These are phyloP conservation scores for Alternaria sp. DNA, from an alignment of 2,329 filamentous ascomycete genomes.

Conservation along the genomic window DNA sequence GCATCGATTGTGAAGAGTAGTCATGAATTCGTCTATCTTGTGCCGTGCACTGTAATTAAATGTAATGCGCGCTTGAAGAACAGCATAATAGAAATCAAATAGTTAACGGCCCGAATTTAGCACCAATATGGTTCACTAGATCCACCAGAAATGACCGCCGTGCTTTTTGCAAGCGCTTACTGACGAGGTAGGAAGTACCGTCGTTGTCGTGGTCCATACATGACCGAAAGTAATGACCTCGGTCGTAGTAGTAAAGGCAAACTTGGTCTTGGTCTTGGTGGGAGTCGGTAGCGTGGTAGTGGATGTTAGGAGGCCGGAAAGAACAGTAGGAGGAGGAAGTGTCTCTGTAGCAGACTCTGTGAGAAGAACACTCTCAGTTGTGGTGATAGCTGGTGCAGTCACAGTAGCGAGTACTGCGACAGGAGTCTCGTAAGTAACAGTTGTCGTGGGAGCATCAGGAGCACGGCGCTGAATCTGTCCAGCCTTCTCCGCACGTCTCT, in stretches of 20 bases:
- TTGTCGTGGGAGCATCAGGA: slow-evolving; percentile 45
- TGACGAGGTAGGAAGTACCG: slow-evolving; percentile 45
- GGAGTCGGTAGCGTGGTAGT: slow-evolving; percentile 46
- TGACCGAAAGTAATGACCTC: slow-evolving; percentile 43
- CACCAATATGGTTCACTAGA: neutral
- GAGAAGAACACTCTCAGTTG: slow-evolving; percentile 33
- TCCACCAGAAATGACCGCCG: slow-evolving; percentile 39
- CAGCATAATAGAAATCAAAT: neutral
- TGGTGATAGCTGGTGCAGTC: slow-evolving; percentile 36
- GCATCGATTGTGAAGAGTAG: neutral
- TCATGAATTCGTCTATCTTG: neutral
- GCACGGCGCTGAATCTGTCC: slow-evolving; percentile 38
- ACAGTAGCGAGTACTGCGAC: slow-evolving; percentile 41
- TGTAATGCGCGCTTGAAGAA: neutral
- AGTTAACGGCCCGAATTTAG: neutral
- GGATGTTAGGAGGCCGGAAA: slow-evolving; percentile 39
- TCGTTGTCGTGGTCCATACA: slow-evolving; percentile 44
- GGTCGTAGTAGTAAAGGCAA: slow-evolving; percentile 37
- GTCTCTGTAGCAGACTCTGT: slow-evolving; percentile 35
- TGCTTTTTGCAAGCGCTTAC: slow-evolving; percentile 41
- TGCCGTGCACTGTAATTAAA: neutral
- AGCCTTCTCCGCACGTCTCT: slow-evolving; percentile 31
- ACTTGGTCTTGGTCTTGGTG: slow-evolving; percentile 41
- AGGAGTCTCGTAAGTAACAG: slow-evolving; percentile 37
- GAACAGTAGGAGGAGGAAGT: slow-evolving; percentile 45